phyloP scores from a whole-genome alignment of 345 rosid genomes.

The Brassica cretica region DNA sequence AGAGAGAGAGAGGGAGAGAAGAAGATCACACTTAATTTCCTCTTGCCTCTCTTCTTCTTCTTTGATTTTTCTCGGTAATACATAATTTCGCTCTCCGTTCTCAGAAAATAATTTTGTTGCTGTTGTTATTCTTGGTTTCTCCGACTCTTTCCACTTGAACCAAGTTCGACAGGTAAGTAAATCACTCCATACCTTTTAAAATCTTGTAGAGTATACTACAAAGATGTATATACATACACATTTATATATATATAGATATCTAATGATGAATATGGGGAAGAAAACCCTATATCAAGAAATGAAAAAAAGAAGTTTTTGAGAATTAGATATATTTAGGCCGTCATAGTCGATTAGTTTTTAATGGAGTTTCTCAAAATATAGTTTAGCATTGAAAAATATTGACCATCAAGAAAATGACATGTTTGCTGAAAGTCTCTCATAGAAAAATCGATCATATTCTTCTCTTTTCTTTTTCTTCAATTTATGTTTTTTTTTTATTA shows the following conservation, averaged over 20 bases:
- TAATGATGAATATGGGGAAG: not conserved
- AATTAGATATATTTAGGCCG: not conserved
- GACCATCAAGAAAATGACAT: not conserved
- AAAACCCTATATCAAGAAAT: not conserved
- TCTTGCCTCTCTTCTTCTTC: constrained; percentile 24
- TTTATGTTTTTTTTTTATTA: not conserved
- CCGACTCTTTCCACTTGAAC: constrained; percentile 24
- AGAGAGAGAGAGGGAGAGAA: not conserved
- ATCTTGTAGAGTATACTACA: not conserved
- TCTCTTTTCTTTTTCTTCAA: not conserved
- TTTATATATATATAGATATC: not conserved
- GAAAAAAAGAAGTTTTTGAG: not conserved
- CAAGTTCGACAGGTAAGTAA: constrained; percentile 16
- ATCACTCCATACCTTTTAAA: constrained; percentile 13
- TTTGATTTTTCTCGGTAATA: constrained; percentile 5
- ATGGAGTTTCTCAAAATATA: not conserved
- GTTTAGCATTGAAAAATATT: not conserved
- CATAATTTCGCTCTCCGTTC: not conserved
- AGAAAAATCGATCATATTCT: not conserved
- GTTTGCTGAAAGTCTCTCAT: not conserved
- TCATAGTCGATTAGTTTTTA: not conserved
- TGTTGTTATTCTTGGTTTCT: constrained; percentile 23
- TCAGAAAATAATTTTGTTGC: not conserved
- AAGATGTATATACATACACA: not conserved
- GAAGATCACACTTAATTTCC: not conserved